Percentiles rank a stretch among this genome's conserved stretches.
Conservation (phyloP, 2,329 filamentous ascomycete species). For the Geosmithia flava region DNA sequence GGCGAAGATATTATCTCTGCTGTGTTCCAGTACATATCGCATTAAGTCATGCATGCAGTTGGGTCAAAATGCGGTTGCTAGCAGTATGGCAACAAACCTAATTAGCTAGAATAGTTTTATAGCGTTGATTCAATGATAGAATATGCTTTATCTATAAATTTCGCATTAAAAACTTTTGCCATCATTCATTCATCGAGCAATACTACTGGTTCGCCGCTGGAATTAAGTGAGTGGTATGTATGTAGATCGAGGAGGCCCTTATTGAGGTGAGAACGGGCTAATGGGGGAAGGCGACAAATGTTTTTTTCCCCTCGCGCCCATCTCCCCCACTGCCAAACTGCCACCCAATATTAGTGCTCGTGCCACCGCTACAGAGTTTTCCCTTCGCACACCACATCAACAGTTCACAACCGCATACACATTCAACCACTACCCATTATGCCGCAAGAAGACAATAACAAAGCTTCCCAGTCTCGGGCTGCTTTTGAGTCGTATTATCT, state of each 20-base stretch:
- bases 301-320: no score
- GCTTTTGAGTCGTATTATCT: constrained; percentile 57
- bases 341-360: no score
- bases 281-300: no score
- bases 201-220: neutral
- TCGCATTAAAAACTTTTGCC: no score
- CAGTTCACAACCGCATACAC: neutral
- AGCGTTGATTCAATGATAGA: neutral
- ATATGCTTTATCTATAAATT: neutral
- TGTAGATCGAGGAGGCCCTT: no score
- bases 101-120: neutral
- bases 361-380: neutral
- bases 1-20: constrained; percentile 73
- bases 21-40: constrained; percentile 98
- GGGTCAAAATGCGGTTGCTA: no score
- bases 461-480: constrained; percentile 11
- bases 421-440: constrained; percentile 3
- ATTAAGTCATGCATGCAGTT: constrained; percentile 25
- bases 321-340: no score
- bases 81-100: neutral
- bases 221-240: neutral
- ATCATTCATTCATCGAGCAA: neutral
- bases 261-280: no score
- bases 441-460: constrained; percentile 7
- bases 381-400: neutral